phyloP scores from a whole-genome alignment of 140 eudicot species.

The Ambrosia hybrid region DNA sequence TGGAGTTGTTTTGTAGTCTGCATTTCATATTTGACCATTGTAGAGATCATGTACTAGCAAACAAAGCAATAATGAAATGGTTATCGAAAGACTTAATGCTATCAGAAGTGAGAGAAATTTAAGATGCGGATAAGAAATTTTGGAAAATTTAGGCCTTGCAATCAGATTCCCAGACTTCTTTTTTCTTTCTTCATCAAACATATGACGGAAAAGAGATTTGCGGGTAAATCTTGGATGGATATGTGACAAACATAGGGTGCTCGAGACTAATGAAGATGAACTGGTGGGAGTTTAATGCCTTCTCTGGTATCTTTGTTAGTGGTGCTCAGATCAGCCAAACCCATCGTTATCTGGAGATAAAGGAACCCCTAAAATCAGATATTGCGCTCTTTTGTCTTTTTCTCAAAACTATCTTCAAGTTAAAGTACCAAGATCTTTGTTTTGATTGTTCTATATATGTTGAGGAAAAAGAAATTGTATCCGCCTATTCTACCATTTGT shows the following conservation, averaged over 20 bases:
- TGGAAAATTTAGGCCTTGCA: slow-evolving; percentile 2
- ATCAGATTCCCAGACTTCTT: neutral
- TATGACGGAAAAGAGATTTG: no score
- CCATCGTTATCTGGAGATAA: neutral
- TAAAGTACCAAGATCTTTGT: slow-evolving; percentile 12
- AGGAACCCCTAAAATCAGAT: slow-evolving; percentile 1
- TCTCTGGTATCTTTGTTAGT: neutral
- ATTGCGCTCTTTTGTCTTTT: neutral
- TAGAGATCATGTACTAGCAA: neutral
- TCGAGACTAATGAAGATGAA: slow-evolving; percentile 1
- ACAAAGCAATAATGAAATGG: slow-evolving; percentile 12
- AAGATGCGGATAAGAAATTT: neutral
- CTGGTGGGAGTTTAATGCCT: neutral
- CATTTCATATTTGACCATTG: slow-evolving; percentile 3
- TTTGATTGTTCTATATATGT: slow-evolving; percentile 9
- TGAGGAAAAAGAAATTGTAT: neutral
- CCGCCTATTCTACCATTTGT: neutral
- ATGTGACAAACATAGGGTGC: slow-evolving; percentile 2
- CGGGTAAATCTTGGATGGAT: neutral
- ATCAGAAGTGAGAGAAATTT: slow-evolving; percentile 4
- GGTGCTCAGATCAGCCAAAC: neutral
- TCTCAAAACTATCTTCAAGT: neutral
- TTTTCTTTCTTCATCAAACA: neutral
- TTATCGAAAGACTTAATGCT: slow-evolving; percentile 13
- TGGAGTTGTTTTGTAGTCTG: slow-evolving; percentile 16